Percentiles rank a stretch among this genome's conserved stretches.
These are phyloP conservation scores for Mycena belliarum DNA, from an alignment of 768 basidiomycete genomes.

Conservation along the genomic window DNA sequence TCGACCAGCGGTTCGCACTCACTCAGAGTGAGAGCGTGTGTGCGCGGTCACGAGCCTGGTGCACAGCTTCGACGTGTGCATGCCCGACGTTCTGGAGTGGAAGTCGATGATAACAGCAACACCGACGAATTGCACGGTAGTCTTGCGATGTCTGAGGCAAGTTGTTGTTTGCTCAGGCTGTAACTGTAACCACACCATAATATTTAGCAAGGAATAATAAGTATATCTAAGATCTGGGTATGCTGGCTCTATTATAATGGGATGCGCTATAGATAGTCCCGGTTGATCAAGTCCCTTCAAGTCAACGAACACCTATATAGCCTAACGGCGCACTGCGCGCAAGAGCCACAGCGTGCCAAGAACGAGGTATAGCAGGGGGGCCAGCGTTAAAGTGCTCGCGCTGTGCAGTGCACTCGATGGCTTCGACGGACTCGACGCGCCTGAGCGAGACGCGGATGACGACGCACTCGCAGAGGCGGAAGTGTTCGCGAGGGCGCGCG, in stretches of 20 bases:
- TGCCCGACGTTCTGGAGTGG: constrained; percentile 43
- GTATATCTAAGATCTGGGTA: no score
- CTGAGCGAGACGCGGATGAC: neutral
- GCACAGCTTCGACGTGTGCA: constrained; percentile 40
- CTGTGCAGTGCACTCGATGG: neutral
- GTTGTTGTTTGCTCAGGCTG: no score
- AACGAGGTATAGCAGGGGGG: neutral
- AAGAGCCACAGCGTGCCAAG: constrained; percentile 3
- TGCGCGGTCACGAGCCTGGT: constrained; percentile 46
- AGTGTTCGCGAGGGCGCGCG: constrained; percentile 30
- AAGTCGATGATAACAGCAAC: constrained; percentile 35
- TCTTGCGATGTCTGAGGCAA: no score
- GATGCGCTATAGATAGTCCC: no score
- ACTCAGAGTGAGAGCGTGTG: constrained; percentile 39
- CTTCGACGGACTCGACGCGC: neutral
- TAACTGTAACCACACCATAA: no score
- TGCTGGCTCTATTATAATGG: no score
- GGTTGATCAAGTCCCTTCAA: no score
- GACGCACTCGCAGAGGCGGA: neutral
- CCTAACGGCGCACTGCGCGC: neutral
- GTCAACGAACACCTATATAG: no score
- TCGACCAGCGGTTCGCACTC: constrained; percentile 51
- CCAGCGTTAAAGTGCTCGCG: neutral
- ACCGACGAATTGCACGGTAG: constrained; percentile 30
- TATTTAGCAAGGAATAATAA: no score